Conservation (phyloP, 2,329 filamentous ascomycete genomes). For the Colletotrichum lindemuthianum region DNA sequence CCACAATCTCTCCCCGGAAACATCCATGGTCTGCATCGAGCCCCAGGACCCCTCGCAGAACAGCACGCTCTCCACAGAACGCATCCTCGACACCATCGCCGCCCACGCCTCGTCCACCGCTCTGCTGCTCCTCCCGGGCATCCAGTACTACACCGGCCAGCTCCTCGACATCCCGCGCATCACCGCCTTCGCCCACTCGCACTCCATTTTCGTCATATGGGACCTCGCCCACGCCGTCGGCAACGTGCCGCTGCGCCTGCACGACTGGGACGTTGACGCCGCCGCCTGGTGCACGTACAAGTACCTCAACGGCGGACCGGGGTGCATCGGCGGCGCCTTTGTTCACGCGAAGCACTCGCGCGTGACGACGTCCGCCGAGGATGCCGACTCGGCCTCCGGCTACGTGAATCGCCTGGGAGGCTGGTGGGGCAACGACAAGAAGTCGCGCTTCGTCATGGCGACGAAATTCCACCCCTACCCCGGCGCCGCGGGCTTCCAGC, state of each 20-base stretch:
- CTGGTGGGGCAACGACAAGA: slow-evolving; percentile 89
- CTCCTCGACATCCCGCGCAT: slow-evolving; percentile 85
- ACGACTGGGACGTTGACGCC: slow-evolving; percentile 93
- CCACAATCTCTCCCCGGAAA: slow-evolving; percentile 70
- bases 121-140: slow-evolving; percentile 82
- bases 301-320: slow-evolving; percentile 88
- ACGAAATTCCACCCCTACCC: slow-evolving; percentile 80
- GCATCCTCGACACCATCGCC: slow-evolving; percentile 79
- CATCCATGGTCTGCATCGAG: slow-evolving; percentile 76
- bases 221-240: slow-evolving; percentile 88
- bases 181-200: slow-evolving; percentile 77
- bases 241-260: slow-evolving; percentile 81
- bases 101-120: slow-evolving; percentile 78
- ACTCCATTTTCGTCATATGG: slow-evolving; percentile 82
- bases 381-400: slow-evolving; percentile 48
- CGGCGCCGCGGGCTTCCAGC: slow-evolving; percentile 83
- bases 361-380: slow-evolving; percentile 55
- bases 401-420: slow-evolving; percentile 78
- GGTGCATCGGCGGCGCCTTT: slow-evolving; percentile 81
- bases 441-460: slow-evolving; percentile 82
- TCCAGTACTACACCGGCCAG: slow-evolving; percentile 94
- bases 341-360: slow-evolving; percentile 79
- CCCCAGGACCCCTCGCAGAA: slow-evolving; percentile 56
- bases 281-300: slow-evolving; percentile 96
- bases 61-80: slow-evolving; percentile 74